Evolutionary conservation across 1,284 basidiomycete species (phyloP).

Genomic region (Omphalotus olearius): DNA sequence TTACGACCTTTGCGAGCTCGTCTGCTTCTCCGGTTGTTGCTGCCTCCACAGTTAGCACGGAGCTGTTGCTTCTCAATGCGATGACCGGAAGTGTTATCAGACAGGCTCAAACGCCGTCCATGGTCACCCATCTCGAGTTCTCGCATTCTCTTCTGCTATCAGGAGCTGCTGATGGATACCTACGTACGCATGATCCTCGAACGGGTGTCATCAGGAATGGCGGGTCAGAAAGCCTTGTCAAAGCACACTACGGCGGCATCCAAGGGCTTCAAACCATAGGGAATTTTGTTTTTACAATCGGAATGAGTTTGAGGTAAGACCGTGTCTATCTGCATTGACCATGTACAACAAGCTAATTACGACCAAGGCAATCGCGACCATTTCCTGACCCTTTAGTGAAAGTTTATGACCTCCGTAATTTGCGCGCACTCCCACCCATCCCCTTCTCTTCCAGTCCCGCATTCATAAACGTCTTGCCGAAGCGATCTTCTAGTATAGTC

Average conservation of each 20-base stretch:
- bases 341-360: conserved; percentile 11
- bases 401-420: conserved; percentile 84
- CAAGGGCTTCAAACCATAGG: conserved; percentile 80
- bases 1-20: conserved; percentile 58
- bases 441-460: conserved; percentile 88
- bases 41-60: conserved; percentile 57
- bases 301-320: conserved; percentile 74
- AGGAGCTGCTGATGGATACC: conserved; percentile 79
- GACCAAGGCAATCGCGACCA: conserved; percentile 76
- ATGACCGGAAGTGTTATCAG: conserved; percentile 69
- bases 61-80: conserved; percentile 71
- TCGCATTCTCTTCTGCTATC: conserved; percentile 67
- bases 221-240: conserved; percentile 47
- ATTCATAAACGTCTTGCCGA: conserved; percentile 83
- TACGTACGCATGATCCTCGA: conserved; percentile 84
- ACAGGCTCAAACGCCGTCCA: conserved; percentile 49
- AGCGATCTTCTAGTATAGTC: conserved; percentile 73
- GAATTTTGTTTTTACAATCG: conserved; percentile 81
- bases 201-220: conserved; percentile 49
- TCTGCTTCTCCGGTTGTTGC: conserved; percentile 55
- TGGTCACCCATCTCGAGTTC: conserved; percentile 62
- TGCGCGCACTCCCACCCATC: conserved; percentile 79
- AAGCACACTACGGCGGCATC: conserved; percentile 79
- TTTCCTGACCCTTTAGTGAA: conserved; percentile 91
- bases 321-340: conserved; percentile 13